These are phyloP conservation scores for Neopestalotiopsis clavispora DNA, from an alignment of 2,329 filamentous ascomycete species.

Conservation along the genomic window DNA sequence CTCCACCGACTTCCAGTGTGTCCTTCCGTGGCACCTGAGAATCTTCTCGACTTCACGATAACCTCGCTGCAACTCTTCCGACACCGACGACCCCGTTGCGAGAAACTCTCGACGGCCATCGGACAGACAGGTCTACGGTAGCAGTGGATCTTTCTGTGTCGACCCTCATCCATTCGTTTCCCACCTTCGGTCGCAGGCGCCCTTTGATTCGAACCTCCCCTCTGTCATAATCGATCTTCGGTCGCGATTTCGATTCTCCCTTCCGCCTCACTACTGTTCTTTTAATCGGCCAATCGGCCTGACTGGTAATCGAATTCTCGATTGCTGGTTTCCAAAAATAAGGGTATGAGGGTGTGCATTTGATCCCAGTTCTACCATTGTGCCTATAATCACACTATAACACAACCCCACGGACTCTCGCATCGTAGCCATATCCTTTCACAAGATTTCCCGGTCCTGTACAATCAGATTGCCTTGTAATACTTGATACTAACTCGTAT, in stretches of 20 bases:
- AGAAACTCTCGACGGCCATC: conserved; percentile 29
- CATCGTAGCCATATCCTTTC: conserved; percentile 6
- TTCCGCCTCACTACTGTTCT: conserved; percentile 34
- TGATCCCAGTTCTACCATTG: background rate
- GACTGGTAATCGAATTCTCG: background rate
- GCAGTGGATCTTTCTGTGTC: conserved; percentile 47
- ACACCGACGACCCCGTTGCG: conserved; percentile 28
- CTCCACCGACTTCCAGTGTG: conserved; percentile 24
- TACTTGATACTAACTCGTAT: background rate
- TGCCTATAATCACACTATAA: background rate
- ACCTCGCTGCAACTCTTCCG: conserved; percentile 13
- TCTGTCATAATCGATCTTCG: background rate
- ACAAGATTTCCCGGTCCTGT: background rate
- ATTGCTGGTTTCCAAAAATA: background rate
- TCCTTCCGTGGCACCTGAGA: conserved; percentile 31
- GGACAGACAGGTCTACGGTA: conserved; percentile 44
- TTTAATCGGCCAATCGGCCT: conserved; percentile 21
- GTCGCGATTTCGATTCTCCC: background rate
- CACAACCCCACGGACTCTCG: background rate
- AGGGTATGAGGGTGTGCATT: conserved; percentile 9
- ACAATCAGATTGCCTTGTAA: background rate
- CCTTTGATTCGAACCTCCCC: conserved; percentile 48
- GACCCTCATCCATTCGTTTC: conserved; percentile 45
- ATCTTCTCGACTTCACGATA: conserved; percentile 22
- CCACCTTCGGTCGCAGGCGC: conserved; percentile 60